These are phyloP conservation scores for Paramarasmius palmivorus DNA, from an alignment of 1,284 basidiomycete genomes.

Conservation along the genomic window DNA sequence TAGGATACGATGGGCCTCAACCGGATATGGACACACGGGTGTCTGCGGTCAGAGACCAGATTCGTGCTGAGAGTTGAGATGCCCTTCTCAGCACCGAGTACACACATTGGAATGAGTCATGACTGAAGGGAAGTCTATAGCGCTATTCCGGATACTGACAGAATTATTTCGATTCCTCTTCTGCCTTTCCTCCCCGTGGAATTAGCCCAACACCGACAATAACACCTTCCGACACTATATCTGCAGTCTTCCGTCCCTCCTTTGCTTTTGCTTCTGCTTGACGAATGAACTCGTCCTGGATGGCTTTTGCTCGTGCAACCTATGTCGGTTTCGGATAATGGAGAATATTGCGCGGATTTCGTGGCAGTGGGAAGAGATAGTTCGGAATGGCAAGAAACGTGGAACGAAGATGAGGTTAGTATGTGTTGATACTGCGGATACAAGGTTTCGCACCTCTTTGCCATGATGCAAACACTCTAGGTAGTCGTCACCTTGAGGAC, in stretches of 20 bases:
- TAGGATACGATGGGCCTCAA: too few species aligned
- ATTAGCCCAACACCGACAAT: constrained; percentile 77
- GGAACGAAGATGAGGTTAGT: constrained; percentile 2
- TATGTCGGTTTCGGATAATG: constrained; percentile 29
- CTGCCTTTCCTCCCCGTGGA: constrained; percentile 44
- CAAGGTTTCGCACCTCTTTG: constrained; percentile 70
- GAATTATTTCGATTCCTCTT: constrained; percentile 10
- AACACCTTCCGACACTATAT: constrained; percentile 73
- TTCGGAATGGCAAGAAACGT: constrained; percentile 9
- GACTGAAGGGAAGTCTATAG: neutral
- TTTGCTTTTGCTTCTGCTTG: constrained; percentile 64
- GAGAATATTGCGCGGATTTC: too few species aligned
- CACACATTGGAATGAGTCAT: too few species aligned
- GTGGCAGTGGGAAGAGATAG: constrained; percentile 5
- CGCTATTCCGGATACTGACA: neutral
- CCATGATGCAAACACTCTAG: constrained; percentile 91
- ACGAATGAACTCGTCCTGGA: constrained; percentile 76
- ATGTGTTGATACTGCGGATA: constrained; percentile 1
- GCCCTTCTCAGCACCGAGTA: too few species aligned
- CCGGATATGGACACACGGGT: too few species aligned
- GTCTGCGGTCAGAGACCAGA: too few species aligned
- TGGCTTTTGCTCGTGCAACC: constrained; percentile 73
- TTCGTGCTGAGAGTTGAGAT: too few species aligned
- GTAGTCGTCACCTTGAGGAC: constrained; percentile 82
- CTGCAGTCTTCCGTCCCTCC: constrained; percentile 72